Evolutionary conservation across 2,329 filamentous ascomycete species (phyloP).

Genomic region (Penicillium glabrum): DNA sequence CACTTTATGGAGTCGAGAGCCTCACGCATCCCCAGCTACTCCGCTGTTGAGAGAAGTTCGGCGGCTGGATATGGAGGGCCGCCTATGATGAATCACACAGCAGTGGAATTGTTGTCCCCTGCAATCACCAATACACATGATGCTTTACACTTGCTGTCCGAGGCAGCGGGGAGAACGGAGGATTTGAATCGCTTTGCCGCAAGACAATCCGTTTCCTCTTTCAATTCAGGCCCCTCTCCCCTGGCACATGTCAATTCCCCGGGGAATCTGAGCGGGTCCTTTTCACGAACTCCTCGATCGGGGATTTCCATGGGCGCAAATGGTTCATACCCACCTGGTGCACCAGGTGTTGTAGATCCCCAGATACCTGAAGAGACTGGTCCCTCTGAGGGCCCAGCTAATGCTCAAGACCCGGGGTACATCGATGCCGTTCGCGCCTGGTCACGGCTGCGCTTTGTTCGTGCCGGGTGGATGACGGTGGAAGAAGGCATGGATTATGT

Average conservation of each 20-base stretch:
- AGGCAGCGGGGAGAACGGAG: conserved; percentile 64
- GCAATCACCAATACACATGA: conserved; percentile 91
- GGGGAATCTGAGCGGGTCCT: conserved; percentile 35
- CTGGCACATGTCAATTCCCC: conserved; percentile 36
- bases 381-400: conserved; percentile 27
- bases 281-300: conserved; percentile 38
- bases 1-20: conserved; percentile 30
- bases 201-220: conserved; percentile 40
- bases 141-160: conserved; percentile 85
- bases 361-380: conserved; percentile 28
- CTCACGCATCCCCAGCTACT: conserved; percentile 26
- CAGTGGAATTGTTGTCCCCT: conserved; percentile 58
- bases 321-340: conserved; percentile 50
- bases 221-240: conserved; percentile 39
- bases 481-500: conserved; percentile 92
- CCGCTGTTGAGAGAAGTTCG: conserved; percentile 22
- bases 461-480: conserved; percentile 93
- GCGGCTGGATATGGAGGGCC: conserved; percentile 46
- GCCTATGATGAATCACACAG: conserved; percentile 60
- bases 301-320: conserved; percentile 45
- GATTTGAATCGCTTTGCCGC: conserved; percentile 45
- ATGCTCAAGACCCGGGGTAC: conserved; percentile 38
- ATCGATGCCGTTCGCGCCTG: conserved; percentile 79
- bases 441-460: conserved; percentile 90
- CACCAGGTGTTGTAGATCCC: conserved; percentile 25